Evolutionary conservation across 2,329 filamentous ascomycete genomes (phyloP), one percentile per base, ranked within the genome.

Genomic region (Aspergillus amoenus): DNA sequence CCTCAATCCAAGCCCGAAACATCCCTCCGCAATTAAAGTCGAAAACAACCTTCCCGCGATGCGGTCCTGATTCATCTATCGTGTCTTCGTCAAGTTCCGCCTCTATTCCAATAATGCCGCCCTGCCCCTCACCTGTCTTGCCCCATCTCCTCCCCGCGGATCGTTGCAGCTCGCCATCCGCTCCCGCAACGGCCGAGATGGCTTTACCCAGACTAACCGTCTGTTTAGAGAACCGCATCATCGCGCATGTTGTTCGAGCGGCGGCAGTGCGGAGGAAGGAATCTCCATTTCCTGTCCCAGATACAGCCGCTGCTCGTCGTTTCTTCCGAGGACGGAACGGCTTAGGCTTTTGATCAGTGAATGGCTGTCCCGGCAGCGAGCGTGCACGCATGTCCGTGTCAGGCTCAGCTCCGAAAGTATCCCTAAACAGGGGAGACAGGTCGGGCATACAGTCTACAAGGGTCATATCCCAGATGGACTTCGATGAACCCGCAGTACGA

Each of bases 1-100:
- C 72, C 55, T 83, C 79, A 50, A 81, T 76, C 76, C 88, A 93
- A 0, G 90, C 91, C 18, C 91, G 82, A 68, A 92, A 94, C 89
- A 96, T 93, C 0, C 92, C 92, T 4, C 87, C 89, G 65, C 89
- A 94, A 70, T 96, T 96, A 70, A 88, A 92, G 65, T 93, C 89
- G 70, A 87, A 88, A 15, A 93, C 76, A 5, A 95, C 80, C 51
- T 82, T 79, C 0, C 78, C 77, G 27, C 63, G 66, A 37, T 64
- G 58, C 40, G 70, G 55, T 79, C n/a, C 76, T 66, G 24, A 73
- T 69, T 11, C 81, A 17, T 27, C 76, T 2, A 83, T 73, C 0
- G 78, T 78, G 21, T 83, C 72, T 66, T 91, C 88, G 67, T 92
- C 88, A 45, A 93, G 30, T 15, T 64, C 61, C 12, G 66, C 67